Conservation (phyloP, 768 basidiomycete genomes). For the Artomyces pyxidatus region DNA sequence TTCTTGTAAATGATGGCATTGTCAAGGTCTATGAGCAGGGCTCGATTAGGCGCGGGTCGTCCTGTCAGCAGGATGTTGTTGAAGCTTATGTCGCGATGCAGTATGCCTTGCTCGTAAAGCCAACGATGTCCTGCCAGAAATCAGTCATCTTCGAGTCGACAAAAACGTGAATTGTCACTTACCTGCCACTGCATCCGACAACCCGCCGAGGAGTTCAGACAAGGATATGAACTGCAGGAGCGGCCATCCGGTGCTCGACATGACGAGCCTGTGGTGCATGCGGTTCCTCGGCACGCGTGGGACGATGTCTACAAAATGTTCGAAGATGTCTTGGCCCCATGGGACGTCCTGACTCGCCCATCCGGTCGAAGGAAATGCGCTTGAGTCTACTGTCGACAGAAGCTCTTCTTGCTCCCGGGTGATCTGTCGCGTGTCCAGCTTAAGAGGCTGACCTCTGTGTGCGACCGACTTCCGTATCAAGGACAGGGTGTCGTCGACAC, state of each 20-base stretch:
- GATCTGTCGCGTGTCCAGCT: background rate
- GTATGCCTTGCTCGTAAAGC: background rate
- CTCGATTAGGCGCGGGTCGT: background rate
- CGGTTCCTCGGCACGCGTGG: background rate
- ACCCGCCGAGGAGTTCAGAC: background rate
- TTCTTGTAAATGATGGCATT: background rate
- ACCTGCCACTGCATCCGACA: background rate
- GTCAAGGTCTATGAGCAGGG: background rate
- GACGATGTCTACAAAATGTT: too few relatives aligned
- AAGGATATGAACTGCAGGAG: background rate
- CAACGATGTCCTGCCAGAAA: background rate
- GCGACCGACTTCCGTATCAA: background rate
- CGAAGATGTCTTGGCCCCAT: background rate
- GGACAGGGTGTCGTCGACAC: background rate
- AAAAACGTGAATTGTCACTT: background rate
- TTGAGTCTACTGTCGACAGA: background rate
- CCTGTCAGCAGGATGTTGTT: background rate
- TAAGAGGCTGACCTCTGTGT: background rate
- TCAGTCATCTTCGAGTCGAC: too few relatives aligned
- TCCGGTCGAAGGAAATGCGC: background rate
- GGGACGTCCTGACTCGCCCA: background rate
- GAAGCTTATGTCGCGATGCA: constrained; percentile 1
- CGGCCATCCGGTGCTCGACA: background rate
- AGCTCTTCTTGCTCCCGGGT: background rate
- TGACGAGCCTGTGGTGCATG: background rate